Evolutionary conservation across 345 rosid species (phyloP).

Genomic region (Boechera divaricarpa): DNA sequence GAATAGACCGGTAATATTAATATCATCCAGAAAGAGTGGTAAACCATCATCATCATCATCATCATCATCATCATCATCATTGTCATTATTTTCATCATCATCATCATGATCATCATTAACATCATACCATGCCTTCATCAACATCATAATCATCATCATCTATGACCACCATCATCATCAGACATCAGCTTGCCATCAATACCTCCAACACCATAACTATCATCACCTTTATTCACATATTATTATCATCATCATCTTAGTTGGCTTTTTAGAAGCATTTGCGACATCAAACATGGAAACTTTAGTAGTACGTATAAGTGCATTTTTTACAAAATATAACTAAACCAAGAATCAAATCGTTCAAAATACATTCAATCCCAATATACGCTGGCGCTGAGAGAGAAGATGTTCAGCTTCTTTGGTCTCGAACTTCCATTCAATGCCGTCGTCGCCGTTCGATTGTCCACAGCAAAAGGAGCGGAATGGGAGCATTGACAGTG

Average conservation of each 20-base stretch:
- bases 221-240: no score
- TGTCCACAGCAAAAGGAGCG: conserved; percentile 41
- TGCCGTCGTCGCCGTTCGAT: conserved; percentile 23
- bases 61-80: background rate
- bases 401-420: conserved; percentile 12
- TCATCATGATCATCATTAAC: background rate
- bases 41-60: background rate
- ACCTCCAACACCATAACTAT: no score
- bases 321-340: background rate
- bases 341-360: background rate
- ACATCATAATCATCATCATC: background rate
- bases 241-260: background rate
- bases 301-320: background rate
- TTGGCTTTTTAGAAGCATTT: background rate
- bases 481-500: conserved; percentile 65
- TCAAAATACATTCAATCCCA: background rate
- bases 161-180: background rate
- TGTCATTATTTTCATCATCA: no score
- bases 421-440: background rate
- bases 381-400: no score
- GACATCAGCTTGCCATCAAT: background rate
- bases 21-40: background rate
- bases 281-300: background rate
- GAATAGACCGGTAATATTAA: background rate
- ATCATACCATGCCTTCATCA: background rate